Percentiles rank a stretch among this genome's conserved stretches.
These are phyloP conservation scores for Trematosphaeria pertusa DNA, from an alignment of 2,329 filamentous ascomycete genomes.

Conservation along the genomic window DNA sequence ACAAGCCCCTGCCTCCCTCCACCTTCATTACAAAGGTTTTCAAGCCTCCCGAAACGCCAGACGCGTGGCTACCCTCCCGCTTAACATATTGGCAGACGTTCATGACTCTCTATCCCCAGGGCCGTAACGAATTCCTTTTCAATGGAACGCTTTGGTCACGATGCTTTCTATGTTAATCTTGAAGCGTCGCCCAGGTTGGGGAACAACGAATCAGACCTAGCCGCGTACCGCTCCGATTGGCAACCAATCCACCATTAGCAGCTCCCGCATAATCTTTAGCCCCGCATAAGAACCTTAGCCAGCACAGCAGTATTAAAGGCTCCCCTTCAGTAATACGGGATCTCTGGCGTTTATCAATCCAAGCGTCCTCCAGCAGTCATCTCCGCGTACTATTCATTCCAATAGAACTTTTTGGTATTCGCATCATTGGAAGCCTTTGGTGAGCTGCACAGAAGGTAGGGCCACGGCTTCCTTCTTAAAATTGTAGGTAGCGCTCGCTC, in stretches of 20 bases:
- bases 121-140: too few relatives aligned
- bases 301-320: neutral
- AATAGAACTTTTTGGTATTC: neutral
- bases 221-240: neutral
- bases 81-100: too few relatives aligned
- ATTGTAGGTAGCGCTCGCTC: too few relatives aligned
- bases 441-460: slow-evolving; percentile 23
- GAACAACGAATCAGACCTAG: neutral
- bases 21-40: too few relatives aligned
- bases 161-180: neutral
- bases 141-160: neutral
- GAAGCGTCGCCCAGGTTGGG: neutral
- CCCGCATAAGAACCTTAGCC: neutral
- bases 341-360: slow-evolving; percentile 1
- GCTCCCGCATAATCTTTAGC: neutral
- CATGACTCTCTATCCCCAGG: too few relatives aligned
- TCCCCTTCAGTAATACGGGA: neutral
- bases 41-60: too few relatives aligned
- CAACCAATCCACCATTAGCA: neutral
- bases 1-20: too few relatives aligned
- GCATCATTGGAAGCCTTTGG: slow-evolving; percentile 15
- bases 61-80: too few relatives aligned
- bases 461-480: too few relatives aligned
- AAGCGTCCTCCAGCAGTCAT: neutral
- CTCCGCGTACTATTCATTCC: too few relatives aligned